Base-by-base conservation (phyloP, 495 filamentous ascomycete genomes). In the Astrothelium macrocarpum region DNA sequence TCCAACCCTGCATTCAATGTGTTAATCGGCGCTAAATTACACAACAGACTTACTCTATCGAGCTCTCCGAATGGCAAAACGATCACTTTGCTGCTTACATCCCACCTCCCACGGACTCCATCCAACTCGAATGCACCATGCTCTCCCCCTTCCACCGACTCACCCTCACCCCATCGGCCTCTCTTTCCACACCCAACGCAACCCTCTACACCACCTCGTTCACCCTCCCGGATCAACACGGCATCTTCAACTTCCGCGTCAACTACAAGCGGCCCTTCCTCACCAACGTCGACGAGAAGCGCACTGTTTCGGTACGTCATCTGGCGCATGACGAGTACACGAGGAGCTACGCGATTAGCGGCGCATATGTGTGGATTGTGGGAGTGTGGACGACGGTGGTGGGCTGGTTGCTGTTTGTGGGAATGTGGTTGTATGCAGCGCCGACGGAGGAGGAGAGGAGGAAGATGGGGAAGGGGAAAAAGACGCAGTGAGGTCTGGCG, bases 71-170 rank as follows among this genome's bases (percentile, higher is more conserved):
- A 72, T 96, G 90, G 73, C 68, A 71, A 32, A 83, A 80, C 76
- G 82, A 86, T 72, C 79, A 82, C 69, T 93, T 84, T 76, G 76
- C 79, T 9, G 90, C 92, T 62, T 95, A 91, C 77, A 77, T 78
- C 43, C 78, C 90, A 34, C 85, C 89, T 61, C 64, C 78, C 2
- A 75, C 72, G 60, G 94, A 98, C 72, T 79, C 75, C 31, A 73
- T 97, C 16, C 94, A 98, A 73, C 88, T 98, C 63, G 94, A 98
- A 76, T 95, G 96, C 80, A 91, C 85, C 77, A 98, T 98, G 94
- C 88, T 98, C 16, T 96, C 93, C 7, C 94, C 95, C 67, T 97
- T 95, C 85, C 89, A 97, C 78, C 92, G 95, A n/a, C 82, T 97
- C 25, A 74, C 83, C 64, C 86, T 98, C 5, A 56, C 72, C 29